Conservation (phyloP, 352 stramenopile genomes). For the Discostella stelligera region DNA sequence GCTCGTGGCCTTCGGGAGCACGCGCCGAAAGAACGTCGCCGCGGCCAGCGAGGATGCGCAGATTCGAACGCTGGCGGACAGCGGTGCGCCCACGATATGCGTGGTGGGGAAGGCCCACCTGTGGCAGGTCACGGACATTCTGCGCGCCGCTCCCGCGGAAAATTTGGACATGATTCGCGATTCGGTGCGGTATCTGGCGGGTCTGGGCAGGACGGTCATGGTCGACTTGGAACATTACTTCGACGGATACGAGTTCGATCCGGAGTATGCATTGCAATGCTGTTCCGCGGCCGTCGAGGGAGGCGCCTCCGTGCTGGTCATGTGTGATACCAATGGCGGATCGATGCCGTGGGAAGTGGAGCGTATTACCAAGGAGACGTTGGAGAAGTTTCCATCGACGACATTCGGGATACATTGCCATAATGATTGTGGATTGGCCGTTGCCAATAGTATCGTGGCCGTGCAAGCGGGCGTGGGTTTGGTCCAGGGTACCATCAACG, state of each 20-base stretch:
- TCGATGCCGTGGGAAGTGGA: slow-evolving; percentile 83
- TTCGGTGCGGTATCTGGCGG: slow-evolving; percentile 76
- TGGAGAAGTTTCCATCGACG: slow-evolving; percentile 45
- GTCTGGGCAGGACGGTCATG: slow-evolving; percentile 61
- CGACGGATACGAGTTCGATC: slow-evolving; percentile 80
- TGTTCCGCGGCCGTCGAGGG: slow-evolving; percentile 71
- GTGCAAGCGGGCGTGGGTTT: slow-evolving; percentile 75
- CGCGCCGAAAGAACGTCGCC: slow-evolving; percentile 71
- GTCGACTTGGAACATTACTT: slow-evolving; percentile 87
- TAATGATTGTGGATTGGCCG: slow-evolving; percentile 85
- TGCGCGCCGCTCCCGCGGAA: slow-evolving; percentile 72
- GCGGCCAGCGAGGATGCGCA: slow-evolving; percentile 65
- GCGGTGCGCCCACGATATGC: slow-evolving; percentile 67
- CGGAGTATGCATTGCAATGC: slow-evolving; percentile 75
- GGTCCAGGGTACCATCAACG: slow-evolving; percentile 84
- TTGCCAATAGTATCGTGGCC: slow-evolving; percentile 80
- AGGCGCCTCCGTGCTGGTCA: slow-evolving; percentile 78
- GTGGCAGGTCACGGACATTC: slow-evolving; percentile 81
- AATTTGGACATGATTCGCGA: slow-evolving; percentile 85
- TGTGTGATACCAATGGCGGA: slow-evolving; percentile 87
- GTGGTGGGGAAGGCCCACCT: slow-evolving; percentile 79
- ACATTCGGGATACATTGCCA: slow-evolving; percentile 84
- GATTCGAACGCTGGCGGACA: slow-evolving; percentile 72
- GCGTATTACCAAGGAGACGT: slow-evolving; percentile 49
- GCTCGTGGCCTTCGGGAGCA: slow-evolving; percentile 84